These are phyloP conservation scores for Athelia sp. DNA, from an alignment of 1,284 basidiomycete species.

Conservation along the genomic window DNA sequence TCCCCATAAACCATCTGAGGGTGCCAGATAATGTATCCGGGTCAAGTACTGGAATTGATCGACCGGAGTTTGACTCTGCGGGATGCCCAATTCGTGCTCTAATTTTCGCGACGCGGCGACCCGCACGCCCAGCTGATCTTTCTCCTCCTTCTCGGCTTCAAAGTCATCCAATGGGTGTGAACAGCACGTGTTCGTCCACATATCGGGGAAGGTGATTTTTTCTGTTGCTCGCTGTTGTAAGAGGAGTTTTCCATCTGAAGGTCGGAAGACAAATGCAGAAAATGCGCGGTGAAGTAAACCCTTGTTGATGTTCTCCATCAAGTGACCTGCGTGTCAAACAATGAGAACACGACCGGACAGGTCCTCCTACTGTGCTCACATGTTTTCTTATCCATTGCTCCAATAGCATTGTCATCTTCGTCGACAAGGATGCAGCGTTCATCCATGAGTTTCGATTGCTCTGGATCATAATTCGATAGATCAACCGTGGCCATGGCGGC, in stretches of 20 bases:
- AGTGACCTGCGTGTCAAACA: conserved; percentile 63
- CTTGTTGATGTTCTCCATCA: conserved; percentile 96
- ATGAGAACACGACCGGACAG: no score
- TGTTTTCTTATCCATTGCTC: conserved; percentile 95
- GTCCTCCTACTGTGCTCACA: conserved; percentile 54
- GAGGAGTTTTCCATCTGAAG: conserved; percentile 90
- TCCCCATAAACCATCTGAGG: conserved; percentile 91
- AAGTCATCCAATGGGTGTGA: conserved; percentile 96
- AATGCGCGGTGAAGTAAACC: conserved; percentile 97
- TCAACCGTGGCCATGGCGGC: conserved; percentile 67
- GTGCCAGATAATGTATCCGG: conserved; percentile 96
- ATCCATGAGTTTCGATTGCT: conserved; percentile 91
- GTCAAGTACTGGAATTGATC: conserved; percentile 95
- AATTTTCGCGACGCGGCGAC: conserved; percentile 92
- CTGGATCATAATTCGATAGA: conserved; percentile 71
- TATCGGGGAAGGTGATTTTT: conserved; percentile 99
- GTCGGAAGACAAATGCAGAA: conserved; percentile 95
- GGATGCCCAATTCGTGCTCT: conserved; percentile 96
- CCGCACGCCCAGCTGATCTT: conserved; percentile 81
- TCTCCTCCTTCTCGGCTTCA: conserved; percentile 74
- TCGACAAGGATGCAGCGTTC: conserved; percentile 96
- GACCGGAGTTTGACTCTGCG: conserved; percentile 68
- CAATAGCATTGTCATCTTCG: conserved; percentile 83
- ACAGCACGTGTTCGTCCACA: conserved; percentile 99
- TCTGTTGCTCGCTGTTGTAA: conserved; percentile 93